Percentiles rank a stretch among this genome's conserved stretches.
Conservation (phyloP, 2,329 filamentous ascomycete species). For the Aureobasidium sp. region DNA sequence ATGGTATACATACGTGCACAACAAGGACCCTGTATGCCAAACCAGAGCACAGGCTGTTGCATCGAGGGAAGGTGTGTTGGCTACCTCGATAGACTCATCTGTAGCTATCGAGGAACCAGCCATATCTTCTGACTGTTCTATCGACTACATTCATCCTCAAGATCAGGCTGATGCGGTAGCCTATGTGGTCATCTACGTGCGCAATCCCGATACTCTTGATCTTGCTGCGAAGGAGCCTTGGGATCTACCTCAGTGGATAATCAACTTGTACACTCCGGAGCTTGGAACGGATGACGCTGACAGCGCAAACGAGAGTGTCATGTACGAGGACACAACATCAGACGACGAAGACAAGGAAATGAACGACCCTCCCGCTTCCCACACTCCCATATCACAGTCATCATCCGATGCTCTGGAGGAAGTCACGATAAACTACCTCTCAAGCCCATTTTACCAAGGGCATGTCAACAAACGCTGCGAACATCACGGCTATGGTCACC, state of each 20-base stretch:
- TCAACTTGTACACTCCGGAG: conserved; percentile 20
- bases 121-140: neutral
- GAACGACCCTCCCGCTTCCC: conserved; percentile 19
- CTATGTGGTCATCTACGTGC: conserved; percentile 50
- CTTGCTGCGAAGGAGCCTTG: conserved; percentile 29
- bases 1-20: conserved; percentile 50
- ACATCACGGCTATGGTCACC: conserved; percentile 47
- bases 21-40: conserved; percentile 30
- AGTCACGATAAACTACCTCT: conserved; percentile 47
- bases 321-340: neutral
- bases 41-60: conserved; percentile 45
- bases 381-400: neutral
- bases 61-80: neutral
- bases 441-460: conserved; percentile 49
- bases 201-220: conserved; percentile 34
- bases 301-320: neutral
- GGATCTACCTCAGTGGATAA: conserved; percentile 36
- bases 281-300: neutral
- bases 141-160: conserved; percentile 7
- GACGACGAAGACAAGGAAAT: conserved; percentile 25
- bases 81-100: neutral
- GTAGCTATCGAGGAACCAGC: conserved; percentile 4
- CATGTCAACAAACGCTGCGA: conserved; percentile 36
- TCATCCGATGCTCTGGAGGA: neutral
- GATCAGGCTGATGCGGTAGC: conserved; percentile 38